Base-by-base conservation (phyloP, 2,329 filamentous ascomycete genomes). In the Cercospora zeina region DNA sequence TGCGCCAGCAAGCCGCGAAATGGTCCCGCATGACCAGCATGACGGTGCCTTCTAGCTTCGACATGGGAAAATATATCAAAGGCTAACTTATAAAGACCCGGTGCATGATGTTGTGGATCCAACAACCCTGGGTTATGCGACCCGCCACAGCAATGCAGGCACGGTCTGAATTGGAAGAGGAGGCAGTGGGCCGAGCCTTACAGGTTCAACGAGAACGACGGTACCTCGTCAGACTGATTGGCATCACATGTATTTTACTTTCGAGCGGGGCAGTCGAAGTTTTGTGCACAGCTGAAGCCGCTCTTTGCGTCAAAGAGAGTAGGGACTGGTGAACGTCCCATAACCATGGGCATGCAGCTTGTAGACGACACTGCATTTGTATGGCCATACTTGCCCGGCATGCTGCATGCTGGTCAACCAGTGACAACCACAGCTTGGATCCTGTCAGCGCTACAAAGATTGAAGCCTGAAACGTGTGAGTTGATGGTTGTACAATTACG, bases 21-120 rank as follows among this genome's bases (percentile, higher is more conserved):
- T 55, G 58, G 65, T 57, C 63, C 62, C 64, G 63, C 61, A 53
- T 64, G 65, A 62, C 64, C 62, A 62, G 57, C 42, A 53, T 61
- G 58, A 54, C 58, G 63, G 59, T 64, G 62, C 58, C 51, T 51
- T 37, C 59, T 62, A 65, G 62, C 64, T 64, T 63, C 59, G 47
- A 57, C 55, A 58, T 37, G 58, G 57, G 60, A 66, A n/a, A 50
- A 64, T 59, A 59, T 59, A 27, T 31, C 61, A 59, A 61, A 53
- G 30, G 62, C 65, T 63, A 61, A n/a, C n/a, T n/a, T n/a, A n/a
- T n/a, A n/a, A 56, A 51, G n/a, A 58, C 51, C 59, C 33, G 58
- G 55, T 65, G 59, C 59, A 59, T 62, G 56, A 59, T 58, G 62
- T 62, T 59, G 65, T 58, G 49, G 64, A 61, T 59, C 62, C 62